Base-by-base conservation (phyloP, 768 basidiomycete genomes). In the Cystobasidium onofrii region DNA sequence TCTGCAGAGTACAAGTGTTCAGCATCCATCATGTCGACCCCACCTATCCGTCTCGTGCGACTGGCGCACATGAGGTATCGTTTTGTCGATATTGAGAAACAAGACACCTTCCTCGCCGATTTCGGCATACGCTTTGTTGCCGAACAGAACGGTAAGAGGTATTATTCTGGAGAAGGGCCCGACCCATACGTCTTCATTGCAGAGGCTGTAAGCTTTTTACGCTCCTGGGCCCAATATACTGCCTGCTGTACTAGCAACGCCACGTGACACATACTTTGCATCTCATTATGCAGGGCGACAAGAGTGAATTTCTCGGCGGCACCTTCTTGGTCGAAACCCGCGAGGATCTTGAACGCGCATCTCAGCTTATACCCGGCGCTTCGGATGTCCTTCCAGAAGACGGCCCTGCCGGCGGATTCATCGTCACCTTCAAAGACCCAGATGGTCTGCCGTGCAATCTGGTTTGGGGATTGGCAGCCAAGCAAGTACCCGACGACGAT, bases 371-470 rank as follows among this genome's bases (percentile, higher is more conserved):
- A 29, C 70, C 70, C 31, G 60, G 60, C 13, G 70, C 70, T 64
- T 10, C 52, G 39, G 62, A 18, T 9, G 54, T 62, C 9, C 18
- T 33, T 7, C 31, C 62, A 36, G 36, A 34, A 9, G 60, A 64
- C 17, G 70, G 70, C 9, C 70, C 70, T 29, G 70, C 54, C 7
- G 70, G 70, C 20, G 70, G 70, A 2, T 55, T 60, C n/a, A 72
- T 72, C 25, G 70, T 72, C 27, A 60, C 70, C 34, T 55, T 62
- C 34, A 72, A n/a, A 29, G 70, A 72, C 39, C 70, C 70, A 9
- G 70, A 72, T 62, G 57, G 57, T 9, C n/a, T 72, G 23, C 70
- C 70, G 29, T 72, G 52, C 60, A 31, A 72, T 62, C n/a, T 72
- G 31, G 70, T 72, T 34, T 64, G 34, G 54, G 70, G 70, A 27